These are phyloP conservation scores for Closterium sp. DNA, from an alignment of 139 green algal genomes.

Conservation along the genomic window DNA sequence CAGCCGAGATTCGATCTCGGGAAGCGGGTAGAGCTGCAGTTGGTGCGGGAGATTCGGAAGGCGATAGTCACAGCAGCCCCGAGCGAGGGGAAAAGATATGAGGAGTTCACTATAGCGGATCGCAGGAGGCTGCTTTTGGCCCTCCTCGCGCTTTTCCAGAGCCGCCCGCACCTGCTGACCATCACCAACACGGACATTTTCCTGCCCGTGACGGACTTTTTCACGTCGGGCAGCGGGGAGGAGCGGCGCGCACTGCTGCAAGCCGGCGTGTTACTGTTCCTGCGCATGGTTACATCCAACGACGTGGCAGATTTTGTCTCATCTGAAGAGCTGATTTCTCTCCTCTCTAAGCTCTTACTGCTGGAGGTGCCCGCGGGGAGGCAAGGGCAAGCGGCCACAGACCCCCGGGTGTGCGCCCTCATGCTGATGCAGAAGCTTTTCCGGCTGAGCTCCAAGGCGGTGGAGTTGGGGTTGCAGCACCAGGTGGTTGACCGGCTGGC, in stretches of 20 bases:
- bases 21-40: constrained; percentile 1
- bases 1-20: constrained; percentile 30
- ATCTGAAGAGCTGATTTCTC: constrained; percentile 20
- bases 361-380: not conserved
- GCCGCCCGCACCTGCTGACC: constrained; percentile 29
- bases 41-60: constrained; percentile 45
- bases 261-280: constrained; percentile 25
- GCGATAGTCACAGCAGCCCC: constrained; percentile 25
- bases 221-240: constrained; percentile 21
- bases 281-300: constrained; percentile 12
- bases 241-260: constrained; percentile 23
- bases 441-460: constrained; percentile 23
- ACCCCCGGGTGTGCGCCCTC: constrained; percentile 25
- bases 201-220: constrained; percentile 43
- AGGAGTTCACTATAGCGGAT: constrained; percentile 31
- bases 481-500: constrained; percentile 10
- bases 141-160: constrained; percentile 33
- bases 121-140: constrained; percentile 42
- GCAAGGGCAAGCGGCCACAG: constrained; percentile 17
- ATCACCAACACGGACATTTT: constrained; percentile 41
- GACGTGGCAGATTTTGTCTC: constrained; percentile 37
- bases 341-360: not conserved
- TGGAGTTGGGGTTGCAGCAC: constrained; percentile 13
- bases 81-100: not conserved
- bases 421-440: constrained; percentile 30